Evolutionary conservation across 306 rosid species (phyloP), one percentile per base, ranked within the genome.

Genomic region (Hippophae tibetana): DNA sequence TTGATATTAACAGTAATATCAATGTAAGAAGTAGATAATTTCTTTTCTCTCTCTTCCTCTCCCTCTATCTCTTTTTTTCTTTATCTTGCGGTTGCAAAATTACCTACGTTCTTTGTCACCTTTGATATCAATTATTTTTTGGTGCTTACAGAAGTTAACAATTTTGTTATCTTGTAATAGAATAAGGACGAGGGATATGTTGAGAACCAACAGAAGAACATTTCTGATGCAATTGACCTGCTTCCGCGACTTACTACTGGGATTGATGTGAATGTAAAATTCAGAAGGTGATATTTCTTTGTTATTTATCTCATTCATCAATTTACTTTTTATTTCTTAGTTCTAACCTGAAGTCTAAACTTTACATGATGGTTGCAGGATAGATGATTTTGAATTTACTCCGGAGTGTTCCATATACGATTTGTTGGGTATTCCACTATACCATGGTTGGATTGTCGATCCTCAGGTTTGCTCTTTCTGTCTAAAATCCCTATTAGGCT

Each of bases 361-460:
- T 31, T 61, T 58, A 52, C 61, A 6, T 64, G 11, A 53, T 64
- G 66, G 69, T 72, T 86, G 77, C 93, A 93, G 99, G 72, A 80
- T 89, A 73, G 74, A 58, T 60, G 97, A 93, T 82, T 93, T 93
- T 71, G 99, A 93, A 74, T 93, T 93, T 80, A 93, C 99, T 57
- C 85, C 72, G 70, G 99, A 89, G 58, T 93, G 99, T 79, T 95
- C 99, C 61, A 89, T 93, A 63, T 93, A 88, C 79, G 99, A 93
- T 76, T 78, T 93, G 71, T 73, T 93, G 79, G 99, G 86, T 77
- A 93, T 93, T 71, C 97, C 99, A 8, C 71, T 93, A 57, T 93
- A 79, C 82, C 99, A 93, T 74, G 99, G 99, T 66, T 93, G 99
- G 99, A 89, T 93, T 57, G 95, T 84, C 69, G 99, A 88, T 72